Base-by-base conservation (phyloP, 2,329 filamentous ascomycete genomes). In the Ceratocystis eucalypticola region DNA sequence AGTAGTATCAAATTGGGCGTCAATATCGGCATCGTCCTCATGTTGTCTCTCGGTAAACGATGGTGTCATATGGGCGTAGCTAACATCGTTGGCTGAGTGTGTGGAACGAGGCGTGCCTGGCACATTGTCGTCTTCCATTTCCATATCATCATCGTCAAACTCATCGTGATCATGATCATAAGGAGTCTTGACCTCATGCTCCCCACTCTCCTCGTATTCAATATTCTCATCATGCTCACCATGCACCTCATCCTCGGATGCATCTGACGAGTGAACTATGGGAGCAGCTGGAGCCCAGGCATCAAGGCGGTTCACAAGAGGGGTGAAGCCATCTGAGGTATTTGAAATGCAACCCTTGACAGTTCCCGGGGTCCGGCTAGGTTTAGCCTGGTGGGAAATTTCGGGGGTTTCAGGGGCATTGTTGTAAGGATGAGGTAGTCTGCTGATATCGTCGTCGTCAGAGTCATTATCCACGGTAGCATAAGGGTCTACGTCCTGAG, bases 221-320 rank as follows among this genome's bases (percentile, higher is more conserved):
- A 28, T 46, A 20, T 63, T 17, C 30, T 61, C 15, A 7, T 65
- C 63, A 17, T 30, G 30, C 22, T 46, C 30, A 22, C n/a, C 28
- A 28, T 63, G 69, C 6, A 4, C 30, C 25, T 25, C 22, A 28
- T 50, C 20, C 17, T 53, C n/a, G 6, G 37, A 17, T 5, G 15
- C 25, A n/a, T 44, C 62, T 17, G 66, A 37, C 8, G 33, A 55
- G 22, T 64, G 30, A 72, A n/a, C 20, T n/a, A 62, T 70, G 2
- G 84, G 84, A 69, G 83, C 88, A 28, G 78, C 78, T 1, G 86
- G 79, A 69, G 80, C 80, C 87, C 88, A 90, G 28, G 80, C 78
- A 67, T 77, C 80, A 3, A 89, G 75, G 70, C 86, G 81, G 46
- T 81, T 77, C 3, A 83, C 83, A 46, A 90, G 76, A 28, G 85